Percentiles rank a stretch among this genome's conserved stretches.
phyloP scores from a whole-genome alignment of 176 grass and related monocot species.

The Poa annua region DNA sequence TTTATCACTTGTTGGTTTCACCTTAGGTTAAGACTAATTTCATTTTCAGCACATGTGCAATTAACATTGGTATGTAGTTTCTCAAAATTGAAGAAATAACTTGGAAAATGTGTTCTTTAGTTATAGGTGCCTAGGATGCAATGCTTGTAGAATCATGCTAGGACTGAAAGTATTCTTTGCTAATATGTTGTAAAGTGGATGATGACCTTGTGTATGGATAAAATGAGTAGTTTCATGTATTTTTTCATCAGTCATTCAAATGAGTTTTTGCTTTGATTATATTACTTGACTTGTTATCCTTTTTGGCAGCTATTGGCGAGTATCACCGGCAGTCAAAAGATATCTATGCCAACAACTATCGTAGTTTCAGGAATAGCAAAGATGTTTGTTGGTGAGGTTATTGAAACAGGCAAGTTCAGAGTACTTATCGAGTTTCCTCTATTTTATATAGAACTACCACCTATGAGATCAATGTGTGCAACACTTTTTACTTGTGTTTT shows the following conservation, averaged over 20 bases:
- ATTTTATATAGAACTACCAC: not conserved
- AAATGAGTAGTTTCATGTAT: not conserved
- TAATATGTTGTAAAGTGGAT: slow-evolving; percentile 2
- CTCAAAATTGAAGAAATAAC: not conserved
- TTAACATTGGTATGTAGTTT: not conserved
- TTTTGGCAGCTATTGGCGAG: slow-evolving; percentile 65
- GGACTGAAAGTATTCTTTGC: not conserved
- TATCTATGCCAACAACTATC: slow-evolving; percentile 70
- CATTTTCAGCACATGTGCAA: not conserved
- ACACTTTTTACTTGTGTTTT: not conserved
- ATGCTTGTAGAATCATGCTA: not conserved
- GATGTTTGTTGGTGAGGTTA: slow-evolving; percentile 88
- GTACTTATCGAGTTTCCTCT: slow-evolving; percentile 17
- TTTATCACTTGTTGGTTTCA: not conserved
- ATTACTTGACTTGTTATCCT: slow-evolving; percentile 19
- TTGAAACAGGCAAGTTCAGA: slow-evolving; percentile 80
- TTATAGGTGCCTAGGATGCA: not conserved
- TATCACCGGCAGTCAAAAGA: slow-evolving; percentile 90
- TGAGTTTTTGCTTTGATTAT: not conserved
- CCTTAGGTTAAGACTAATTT: not conserved
- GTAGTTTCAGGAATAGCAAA: slow-evolving; percentile 84
- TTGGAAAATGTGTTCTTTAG: not conserved
- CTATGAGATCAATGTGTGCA: not conserved
- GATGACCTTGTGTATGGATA: not conserved
- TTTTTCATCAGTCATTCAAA: not conserved